Evolutionary conservation across 192 early-diverging fungal genomes (phyloP), one percentile per base, ranked within the genome.

Genomic region (Dissophora globulifera): DNA sequence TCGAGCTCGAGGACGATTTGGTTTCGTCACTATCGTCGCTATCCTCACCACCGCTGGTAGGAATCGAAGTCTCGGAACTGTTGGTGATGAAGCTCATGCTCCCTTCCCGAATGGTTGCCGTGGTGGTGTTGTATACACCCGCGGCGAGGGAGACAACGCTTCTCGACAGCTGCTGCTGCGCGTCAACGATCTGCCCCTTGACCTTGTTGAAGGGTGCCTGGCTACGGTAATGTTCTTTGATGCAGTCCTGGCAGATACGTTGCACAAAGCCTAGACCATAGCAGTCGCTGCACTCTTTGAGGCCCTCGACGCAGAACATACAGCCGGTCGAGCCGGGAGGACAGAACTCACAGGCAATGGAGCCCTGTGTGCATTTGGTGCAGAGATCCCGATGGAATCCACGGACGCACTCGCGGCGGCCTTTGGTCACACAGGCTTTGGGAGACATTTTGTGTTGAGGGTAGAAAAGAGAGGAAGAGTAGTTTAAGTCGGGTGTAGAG

Each of bases 181-280:
- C 50, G 10, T 19, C 1, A 4, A 11, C 35, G 4, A 64, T 3
- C 29, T 64, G 50, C 13, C 19, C 22, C 40, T 54, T 64, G 38
- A 49, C 63, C 27, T 49, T 67, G 11, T 13, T 50, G 8, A 40
- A 15, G 3, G 52, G 29, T 25, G 16, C 41, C 26, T 62, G 69
- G 20, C 33, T 33, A 11, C 59, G 58, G 54, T 71, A 71, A 46
- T 71, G 58, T 20, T 59, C 47, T 15, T 51, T 52, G 54, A 71
- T 50, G 45, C 69, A 71, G 47, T 61, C 59, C 17, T 55, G 58
- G 42, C 69, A 71, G 54, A 71, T 62, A 35, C 69, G 59, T 33
- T 60, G 69, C 26, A 57, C 29, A 32, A 54, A 61, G 20, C 69
- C 69, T 1, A 62, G 23, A 30, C 69, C 69, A 15, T 46, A 71